phyloP scores from a whole-genome alignment of 169 alveolate species.

The Plasmodium inui region DNA sequence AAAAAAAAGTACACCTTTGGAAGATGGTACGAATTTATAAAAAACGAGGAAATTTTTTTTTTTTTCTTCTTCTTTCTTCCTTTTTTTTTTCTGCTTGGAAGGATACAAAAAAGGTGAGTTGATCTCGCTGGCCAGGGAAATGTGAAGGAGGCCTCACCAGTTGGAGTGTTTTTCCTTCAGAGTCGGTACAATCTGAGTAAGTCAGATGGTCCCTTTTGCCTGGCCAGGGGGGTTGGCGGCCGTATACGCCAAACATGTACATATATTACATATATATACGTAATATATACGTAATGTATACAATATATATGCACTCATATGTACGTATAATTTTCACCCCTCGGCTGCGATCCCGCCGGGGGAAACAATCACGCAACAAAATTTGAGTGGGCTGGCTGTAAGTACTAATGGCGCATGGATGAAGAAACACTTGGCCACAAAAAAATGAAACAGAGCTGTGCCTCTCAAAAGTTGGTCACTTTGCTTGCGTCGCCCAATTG shows the following conservation, averaged over 20 bases:
- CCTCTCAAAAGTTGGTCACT: neutral
- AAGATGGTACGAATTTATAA: neutral
- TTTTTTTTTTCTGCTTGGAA: neutral
- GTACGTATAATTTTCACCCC: neutral
- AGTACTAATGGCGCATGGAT: neutral
- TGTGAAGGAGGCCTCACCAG: neutral
- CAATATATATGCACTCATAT: neutral
- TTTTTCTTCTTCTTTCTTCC: too few relatives aligned
- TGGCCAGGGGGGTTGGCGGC: neutral
- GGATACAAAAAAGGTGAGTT: neutral
- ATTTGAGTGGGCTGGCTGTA: neutral
- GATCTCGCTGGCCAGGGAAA: neutral
- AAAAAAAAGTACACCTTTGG: neutral
- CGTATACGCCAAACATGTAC: neutral
- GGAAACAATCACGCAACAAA: neutral
- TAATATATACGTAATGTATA: neutral
- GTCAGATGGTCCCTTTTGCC: neutral
- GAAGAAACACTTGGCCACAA: neutral
- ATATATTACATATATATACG: neutral
- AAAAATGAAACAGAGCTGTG: too few relatives aligned
- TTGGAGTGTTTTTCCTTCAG: neutral
- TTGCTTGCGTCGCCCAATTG: neutral
- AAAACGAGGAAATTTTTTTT: neutral
- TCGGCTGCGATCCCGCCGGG: neutral
- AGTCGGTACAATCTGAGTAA: neutral